Percentiles rank a stretch among this genome's conserved stretches.
Conservation (phyloP, 2,329 filamentous ascomycete species). For the Alternaria arborescens region DNA sequence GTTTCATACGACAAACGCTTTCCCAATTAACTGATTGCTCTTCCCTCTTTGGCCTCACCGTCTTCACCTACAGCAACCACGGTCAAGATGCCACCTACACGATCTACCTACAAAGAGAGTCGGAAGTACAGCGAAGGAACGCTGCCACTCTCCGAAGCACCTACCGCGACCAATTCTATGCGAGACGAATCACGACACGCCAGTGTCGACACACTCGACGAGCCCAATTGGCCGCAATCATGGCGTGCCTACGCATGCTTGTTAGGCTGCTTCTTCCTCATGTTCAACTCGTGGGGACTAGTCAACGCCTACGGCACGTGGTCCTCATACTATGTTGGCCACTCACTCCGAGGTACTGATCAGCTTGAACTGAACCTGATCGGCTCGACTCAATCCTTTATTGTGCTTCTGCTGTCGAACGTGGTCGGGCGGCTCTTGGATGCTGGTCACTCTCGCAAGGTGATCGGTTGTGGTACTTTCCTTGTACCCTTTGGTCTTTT, state of each 20-base stretch:
- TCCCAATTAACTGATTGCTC: conserved; percentile 12
- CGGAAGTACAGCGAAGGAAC: conserved; percentile 30
- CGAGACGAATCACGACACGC: conserved; percentile 24
- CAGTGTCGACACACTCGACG: conserved; percentile 28
- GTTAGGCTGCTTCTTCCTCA: conserved; percentile 60
- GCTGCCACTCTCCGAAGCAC: conserved; percentile 37
- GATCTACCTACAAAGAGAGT: conserved; percentile 28
- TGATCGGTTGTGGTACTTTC: conserved; percentile 54
- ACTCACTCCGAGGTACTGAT: conserved; percentile 52
- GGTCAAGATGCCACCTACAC: conserved; percentile 22
- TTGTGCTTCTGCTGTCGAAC: conserved; percentile 57
- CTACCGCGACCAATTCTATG: conserved; percentile 36
- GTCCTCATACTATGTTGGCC: conserved; percentile 59
- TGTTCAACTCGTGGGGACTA: conserved; percentile 60
- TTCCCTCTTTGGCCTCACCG: conserved; percentile 12
- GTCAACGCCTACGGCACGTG: conserved; percentile 62
- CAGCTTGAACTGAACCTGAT: conserved; percentile 58
- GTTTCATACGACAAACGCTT: conserved; percentile 16
- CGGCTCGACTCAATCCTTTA: conserved; percentile 58
- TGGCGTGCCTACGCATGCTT: conserved; percentile 57
- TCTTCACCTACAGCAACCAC: conserved; percentile 17
- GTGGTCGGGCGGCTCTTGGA: conserved; percentile 60
- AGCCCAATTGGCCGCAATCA: conserved; percentile 55
- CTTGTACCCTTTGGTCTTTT: conserved; percentile 57
- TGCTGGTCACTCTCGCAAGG: conserved; percentile 53